phyloP scores from a whole-genome alignment of 2,329 filamentous ascomycete genomes.

The Sordariomycetes sp. region DNA sequence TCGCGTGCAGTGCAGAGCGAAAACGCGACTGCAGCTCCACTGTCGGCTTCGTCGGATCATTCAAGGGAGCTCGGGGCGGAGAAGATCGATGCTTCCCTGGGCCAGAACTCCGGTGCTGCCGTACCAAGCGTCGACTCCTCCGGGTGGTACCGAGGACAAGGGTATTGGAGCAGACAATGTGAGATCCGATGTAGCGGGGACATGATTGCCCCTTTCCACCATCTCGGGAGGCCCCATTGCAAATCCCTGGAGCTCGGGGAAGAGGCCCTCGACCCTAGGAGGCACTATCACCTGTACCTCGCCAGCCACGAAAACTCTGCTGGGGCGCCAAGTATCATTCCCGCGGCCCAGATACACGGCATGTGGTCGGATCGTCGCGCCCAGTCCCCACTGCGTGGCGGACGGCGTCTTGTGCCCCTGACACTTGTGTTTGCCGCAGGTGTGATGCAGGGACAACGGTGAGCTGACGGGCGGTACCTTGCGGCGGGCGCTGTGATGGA shows the following conservation, averaged over 20 bases:
- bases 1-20: no score
- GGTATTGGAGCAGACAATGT: background rate
- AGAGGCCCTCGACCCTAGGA: no score
- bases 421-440: background rate
- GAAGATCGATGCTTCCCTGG: background rate
- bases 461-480: background rate
- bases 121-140: background rate
- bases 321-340: background rate
- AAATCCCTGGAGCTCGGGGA: no score
- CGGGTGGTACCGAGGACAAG: background rate
- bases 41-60: no score
- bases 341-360: background rate
- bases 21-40: no score
- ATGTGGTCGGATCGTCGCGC: background rate
- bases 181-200: background rate
- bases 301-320: no score
- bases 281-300: no score
- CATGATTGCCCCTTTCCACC: no score
- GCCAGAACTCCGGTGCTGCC: background rate
- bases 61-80: no score
- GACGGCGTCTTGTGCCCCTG: background rate
- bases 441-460: background rate
- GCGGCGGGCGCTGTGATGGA: background rate
- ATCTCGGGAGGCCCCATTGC: no score
- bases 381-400: background rate